Evolutionary conservation across 495 filamentous ascomycete genomes (phyloP).

Genomic region (Pseudotulostoma volvatum): DNA sequence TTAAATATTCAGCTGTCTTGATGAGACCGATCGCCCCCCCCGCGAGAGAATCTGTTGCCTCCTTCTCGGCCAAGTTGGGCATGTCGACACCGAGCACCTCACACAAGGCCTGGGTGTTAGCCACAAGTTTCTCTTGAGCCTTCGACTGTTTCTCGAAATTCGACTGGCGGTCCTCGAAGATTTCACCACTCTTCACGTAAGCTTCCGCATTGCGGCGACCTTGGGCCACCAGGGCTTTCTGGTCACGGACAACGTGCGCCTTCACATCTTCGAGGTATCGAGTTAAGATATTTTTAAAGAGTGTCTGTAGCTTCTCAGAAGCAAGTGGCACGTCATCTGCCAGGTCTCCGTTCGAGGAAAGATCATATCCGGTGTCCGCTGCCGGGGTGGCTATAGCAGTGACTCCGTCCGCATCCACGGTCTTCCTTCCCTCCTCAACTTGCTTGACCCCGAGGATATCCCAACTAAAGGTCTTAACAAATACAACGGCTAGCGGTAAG

Average conservation of each 20-base stretch:
- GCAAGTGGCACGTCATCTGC: constrained; percentile 56
- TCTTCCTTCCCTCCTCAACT: constrained; percentile 60
- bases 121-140: constrained; percentile 73
- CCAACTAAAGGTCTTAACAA: constrained; percentile 94
- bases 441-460: constrained; percentile 72
- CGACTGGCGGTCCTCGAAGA: constrained; percentile 93
- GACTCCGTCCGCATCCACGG: constrained; percentile 68
- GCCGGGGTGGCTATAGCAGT: constrained; percentile 36
- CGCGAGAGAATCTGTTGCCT: constrained; percentile 41
- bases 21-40: constrained; percentile 80
- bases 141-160: constrained; percentile 90
- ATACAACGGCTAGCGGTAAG: constrained; percentile 76
- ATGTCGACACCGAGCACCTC: constrained; percentile 85
- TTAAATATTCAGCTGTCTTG: constrained; percentile 83
- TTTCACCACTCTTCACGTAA: constrained; percentile 95
- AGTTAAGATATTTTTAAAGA: constrained; percentile 74
- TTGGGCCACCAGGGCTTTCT: constrained; percentile 68
- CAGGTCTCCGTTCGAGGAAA: constrained; percentile 16
- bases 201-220: constrained; percentile 90
- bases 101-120: constrained; percentile 81
- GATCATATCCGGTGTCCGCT: constrained; percentile 29
- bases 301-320: constrained; percentile 58
- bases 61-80: constrained; percentile 78
- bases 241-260: constrained; percentile 70
- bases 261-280: constrained; percentile 93